Evolutionary conservation across 331 rosid genomes (phyloP).

Genomic region (Erythrophleum ivorense): DNA sequence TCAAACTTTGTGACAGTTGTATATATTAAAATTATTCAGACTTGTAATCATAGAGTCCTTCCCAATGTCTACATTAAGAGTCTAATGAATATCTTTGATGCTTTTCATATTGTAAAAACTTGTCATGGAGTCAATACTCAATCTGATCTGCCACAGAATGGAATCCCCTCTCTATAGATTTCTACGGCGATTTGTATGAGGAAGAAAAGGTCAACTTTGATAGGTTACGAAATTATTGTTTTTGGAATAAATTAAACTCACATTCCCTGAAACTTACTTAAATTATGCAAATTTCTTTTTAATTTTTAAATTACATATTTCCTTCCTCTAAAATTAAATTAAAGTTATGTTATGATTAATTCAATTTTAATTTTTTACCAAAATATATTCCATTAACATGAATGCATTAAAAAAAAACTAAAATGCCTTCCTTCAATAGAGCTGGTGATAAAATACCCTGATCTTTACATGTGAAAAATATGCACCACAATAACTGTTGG

Average conservation of each 20-base stretch:
- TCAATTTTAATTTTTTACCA: background rate
- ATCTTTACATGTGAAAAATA: background rate
- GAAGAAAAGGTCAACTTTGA: slow-evolving; percentile 37
- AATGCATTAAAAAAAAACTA: background rate
- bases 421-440: background rate
- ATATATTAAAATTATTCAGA: slow-evolving; percentile 9
- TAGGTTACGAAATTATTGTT: background rate
- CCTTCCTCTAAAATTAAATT: background rate
- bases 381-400: too few relatives aligned
- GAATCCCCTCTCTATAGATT: background rate
- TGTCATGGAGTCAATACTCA: background rate
- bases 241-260: too few relatives aligned
- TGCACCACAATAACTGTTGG: background rate
- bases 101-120: background rate
- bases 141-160: background rate
- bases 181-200: background rate
- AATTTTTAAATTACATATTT: background rate
- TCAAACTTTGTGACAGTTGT: background rate
- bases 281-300: background rate
- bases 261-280: background rate
- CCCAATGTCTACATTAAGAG: slow-evolving; percentile 14
- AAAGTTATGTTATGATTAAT: background rate
- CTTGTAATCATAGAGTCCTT: slow-evolving; percentile 7
- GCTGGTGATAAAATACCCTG: background rate
- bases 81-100: background rate